Conservation (phyloP, 306 rosid genomes). For the Hippophae tibetana region DNA sequence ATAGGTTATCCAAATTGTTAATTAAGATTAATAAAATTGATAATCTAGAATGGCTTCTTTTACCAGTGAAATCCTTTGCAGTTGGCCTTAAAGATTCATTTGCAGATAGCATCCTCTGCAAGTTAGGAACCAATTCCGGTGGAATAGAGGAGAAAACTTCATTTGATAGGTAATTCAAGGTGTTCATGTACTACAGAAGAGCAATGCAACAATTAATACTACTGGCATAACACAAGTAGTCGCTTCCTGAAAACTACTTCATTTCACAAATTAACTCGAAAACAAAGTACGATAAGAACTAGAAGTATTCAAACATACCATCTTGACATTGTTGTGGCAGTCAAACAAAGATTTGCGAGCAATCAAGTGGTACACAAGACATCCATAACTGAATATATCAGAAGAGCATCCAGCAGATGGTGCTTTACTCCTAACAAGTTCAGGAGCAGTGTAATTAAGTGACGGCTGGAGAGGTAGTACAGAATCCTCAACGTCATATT, state of each 20-base stretch:
- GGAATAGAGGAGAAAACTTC: conserved; percentile 86
- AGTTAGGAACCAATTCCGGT: conserved; percentile 71
- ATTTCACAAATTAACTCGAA: background rate
- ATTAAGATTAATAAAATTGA: conserved; percentile 7
- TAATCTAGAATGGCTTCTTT: background rate
- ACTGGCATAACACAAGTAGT: background rate
- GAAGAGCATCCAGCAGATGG: conserved; percentile 54
- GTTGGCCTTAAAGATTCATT: conserved; percentile 84
- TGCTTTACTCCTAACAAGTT: conserved; percentile 57
- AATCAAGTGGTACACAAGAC: conserved; percentile 88
- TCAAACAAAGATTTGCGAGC: conserved; percentile 77
- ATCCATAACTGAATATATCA: conserved; percentile 94
- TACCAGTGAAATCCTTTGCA: conserved; percentile 87
- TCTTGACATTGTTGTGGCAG: conserved; percentile 88
- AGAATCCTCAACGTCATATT: conserved; percentile 94
- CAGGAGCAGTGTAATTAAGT: conserved; percentile 91
- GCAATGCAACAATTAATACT: conserved; percentile 19
- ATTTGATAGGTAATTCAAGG: conserved; percentile 83
- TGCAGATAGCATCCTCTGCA: conserved; percentile 86
- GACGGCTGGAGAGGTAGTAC: conserved; percentile 87
- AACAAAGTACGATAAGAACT: conserved; percentile 4
- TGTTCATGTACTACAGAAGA: conserved; percentile 78
- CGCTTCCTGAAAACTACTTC: background rate
- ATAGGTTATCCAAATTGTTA: background rate
- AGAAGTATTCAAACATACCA: conserved; percentile 40